phyloP scores from a whole-genome alignment of 768 basidiomycete species.

The Suillus placidus region DNA sequence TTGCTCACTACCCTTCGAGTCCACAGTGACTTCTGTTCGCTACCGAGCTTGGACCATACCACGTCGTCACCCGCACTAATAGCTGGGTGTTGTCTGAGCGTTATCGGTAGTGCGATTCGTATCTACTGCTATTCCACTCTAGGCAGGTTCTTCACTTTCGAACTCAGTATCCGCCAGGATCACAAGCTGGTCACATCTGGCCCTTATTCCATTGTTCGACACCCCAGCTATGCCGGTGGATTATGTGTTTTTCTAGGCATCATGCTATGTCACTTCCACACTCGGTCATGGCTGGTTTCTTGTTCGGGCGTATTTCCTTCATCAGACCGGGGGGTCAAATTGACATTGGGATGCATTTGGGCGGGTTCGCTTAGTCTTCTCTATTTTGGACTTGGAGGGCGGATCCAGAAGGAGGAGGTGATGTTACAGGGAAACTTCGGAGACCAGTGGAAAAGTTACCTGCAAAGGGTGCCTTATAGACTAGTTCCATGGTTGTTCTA shows the following conservation, averaged over 20 bases:
- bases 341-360: slow-evolving; percentile 3
- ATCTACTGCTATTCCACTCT: slow-evolving; percentile 39
- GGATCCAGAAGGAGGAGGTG: slow-evolving; percentile 20
- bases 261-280: slow-evolving; percentile 4
- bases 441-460: slow-evolving; percentile 14
- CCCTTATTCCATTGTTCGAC: slow-evolving; percentile 44
- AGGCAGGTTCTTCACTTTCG: slow-evolving; percentile 42
- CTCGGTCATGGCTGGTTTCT: slow-evolving; percentile 14
- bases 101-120: slow-evolving; percentile 33
- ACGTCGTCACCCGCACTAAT: not conserved
- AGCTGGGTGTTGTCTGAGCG: slow-evolving; percentile 24
- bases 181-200: slow-evolving; percentile 43
- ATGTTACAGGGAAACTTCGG: slow-evolving; percentile 17
- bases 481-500: slow-evolving; percentile 15
- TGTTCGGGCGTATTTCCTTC: slow-evolving; percentile 11
- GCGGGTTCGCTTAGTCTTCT: not conserved
- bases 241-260: slow-evolving; percentile 11
- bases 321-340: not conserved
- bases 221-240: slow-evolving; percentile 30
- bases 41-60: not conserved
- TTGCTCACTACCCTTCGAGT: not conserved
- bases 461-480: slow-evolving; percentile 11
- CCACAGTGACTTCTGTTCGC: slow-evolving; percentile 1
- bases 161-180: slow-evolving; percentile 37
- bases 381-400: slow-evolving; percentile 1